These are phyloP conservation scores for Colletotrichum plurivorum DNA, from an alignment of 2,329 filamentous ascomycete species.

Conservation along the genomic window DNA sequence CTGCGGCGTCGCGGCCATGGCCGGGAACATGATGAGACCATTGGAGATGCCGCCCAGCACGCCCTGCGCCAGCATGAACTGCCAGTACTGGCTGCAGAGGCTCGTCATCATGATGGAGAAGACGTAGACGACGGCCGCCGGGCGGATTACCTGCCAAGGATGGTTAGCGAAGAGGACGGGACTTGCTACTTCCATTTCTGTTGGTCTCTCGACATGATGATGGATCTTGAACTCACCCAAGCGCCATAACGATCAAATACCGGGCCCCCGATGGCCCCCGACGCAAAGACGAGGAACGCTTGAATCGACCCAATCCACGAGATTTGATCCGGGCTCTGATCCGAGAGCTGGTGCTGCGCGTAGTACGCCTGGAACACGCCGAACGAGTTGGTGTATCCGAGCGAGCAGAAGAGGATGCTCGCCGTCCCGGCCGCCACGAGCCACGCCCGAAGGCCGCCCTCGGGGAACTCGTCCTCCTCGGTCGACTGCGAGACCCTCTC, in stretches of 20 bases:
- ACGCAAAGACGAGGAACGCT: slow-evolving; percentile 45
- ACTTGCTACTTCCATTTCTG: too few species aligned
- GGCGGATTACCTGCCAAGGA: slow-evolving; percentile 38
- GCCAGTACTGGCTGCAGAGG: slow-evolving; percentile 55
- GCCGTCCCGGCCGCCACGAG: slow-evolving; percentile 54
- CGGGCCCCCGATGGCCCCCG: slow-evolving; percentile 40
- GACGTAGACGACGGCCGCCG: slow-evolving; percentile 40
- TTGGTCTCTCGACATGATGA: too few species aligned
- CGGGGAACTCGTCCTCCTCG: slow-evolving; percentile 41
- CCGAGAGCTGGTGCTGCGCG: slow-evolving; percentile 44
- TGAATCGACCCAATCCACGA: slow-evolving; percentile 47
- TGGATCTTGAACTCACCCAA: too few species aligned
- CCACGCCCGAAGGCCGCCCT: slow-evolving; percentile 57
- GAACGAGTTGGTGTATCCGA: slow-evolving; percentile 47
- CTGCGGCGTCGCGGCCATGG: slow-evolving; percentile 52
- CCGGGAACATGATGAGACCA: slow-evolving; percentile 53
- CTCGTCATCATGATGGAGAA: slow-evolving; percentile 52
- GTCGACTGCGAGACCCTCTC: slow-evolving; percentile 9
- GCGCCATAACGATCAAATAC: slow-evolving; percentile 43
- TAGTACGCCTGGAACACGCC: slow-evolving; percentile 48
- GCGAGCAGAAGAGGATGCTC: slow-evolving; percentile 49
- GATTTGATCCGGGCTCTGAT: slow-evolving; percentile 44
- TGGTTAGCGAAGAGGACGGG: neutral
- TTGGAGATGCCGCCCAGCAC: slow-evolving; percentile 52
- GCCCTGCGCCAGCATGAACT: slow-evolving; percentile 58